Percentiles rank a stretch among this genome's conserved stretches.
Conservation (phyloP, 495 filamentous ascomycete species). For the Cairneyella variabilis region DNA sequence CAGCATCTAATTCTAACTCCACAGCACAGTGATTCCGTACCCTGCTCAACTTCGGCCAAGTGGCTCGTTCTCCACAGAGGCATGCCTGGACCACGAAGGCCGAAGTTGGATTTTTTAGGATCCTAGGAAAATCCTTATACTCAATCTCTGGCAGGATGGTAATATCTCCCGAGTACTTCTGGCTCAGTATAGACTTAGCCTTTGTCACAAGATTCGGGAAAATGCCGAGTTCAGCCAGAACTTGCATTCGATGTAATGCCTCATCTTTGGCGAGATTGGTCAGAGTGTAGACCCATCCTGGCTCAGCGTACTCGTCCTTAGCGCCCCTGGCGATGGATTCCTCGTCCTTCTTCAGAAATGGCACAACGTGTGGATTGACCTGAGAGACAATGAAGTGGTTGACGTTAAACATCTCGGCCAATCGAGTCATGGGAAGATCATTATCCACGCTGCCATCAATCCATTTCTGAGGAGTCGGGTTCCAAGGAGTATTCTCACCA, state of each 20-base stretch:
- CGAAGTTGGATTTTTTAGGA: constrained; percentile 80
- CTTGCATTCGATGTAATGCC: constrained; percentile 73
- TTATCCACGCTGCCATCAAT: constrained; percentile 95
- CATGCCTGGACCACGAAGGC: constrained; percentile 84
- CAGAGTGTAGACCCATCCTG: constrained; percentile 62
- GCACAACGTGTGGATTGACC: constrained; percentile 90
- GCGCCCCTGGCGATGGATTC: constrained; percentile 39
- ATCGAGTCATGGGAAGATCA: constrained; percentile 85
- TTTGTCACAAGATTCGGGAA: constrained; percentile 81
- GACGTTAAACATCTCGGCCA: constrained; percentile 96
- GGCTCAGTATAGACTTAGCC: constrained; percentile 72
- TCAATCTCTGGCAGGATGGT: constrained; percentile 83
- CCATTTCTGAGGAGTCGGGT: constrained; percentile 74
- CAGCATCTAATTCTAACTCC: constrained; percentile 79
- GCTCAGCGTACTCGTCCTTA: constrained; percentile 36
- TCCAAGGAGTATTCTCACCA: constrained; percentile 76
- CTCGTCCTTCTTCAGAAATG: constrained; percentile 75
- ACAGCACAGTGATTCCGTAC: constrained; percentile 82
- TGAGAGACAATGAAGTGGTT: constrained; percentile 98
- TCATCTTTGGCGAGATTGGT: constrained; percentile 79
- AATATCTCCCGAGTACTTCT: constrained; percentile 94
- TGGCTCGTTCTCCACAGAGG: constrained; percentile 75
- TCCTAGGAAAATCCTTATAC: constrained; percentile 67
- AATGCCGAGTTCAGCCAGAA: constrained; percentile 76
- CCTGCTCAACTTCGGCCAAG: constrained; percentile 83